These are phyloP conservation scores for Kodamaea hsintzibuensis DNA, from an alignment of 805 yeast species.

Conservation along the genomic window DNA sequence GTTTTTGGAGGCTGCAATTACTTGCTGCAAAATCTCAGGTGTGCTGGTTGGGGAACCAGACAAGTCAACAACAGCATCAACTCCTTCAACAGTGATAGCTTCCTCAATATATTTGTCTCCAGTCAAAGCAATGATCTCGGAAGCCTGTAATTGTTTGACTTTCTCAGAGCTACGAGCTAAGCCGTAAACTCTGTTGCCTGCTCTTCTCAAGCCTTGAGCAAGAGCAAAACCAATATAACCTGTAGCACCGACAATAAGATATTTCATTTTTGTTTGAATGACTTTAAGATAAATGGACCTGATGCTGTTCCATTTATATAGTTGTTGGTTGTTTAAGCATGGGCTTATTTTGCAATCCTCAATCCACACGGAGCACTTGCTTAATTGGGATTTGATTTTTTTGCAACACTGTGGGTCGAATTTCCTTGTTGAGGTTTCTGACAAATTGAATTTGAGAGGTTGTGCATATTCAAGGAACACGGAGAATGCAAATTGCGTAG, in stretches of 20 bases:
- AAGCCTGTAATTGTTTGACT: background rate
- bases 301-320: background rate
- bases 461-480: no score
- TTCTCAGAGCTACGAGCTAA: background rate
- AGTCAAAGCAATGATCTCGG: background rate
- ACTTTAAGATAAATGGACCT: background rate
- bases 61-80: conserved; percentile 1
- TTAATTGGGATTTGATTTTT: no score
- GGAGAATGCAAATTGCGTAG: no score
- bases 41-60: background rate
- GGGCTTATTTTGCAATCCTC: no score
- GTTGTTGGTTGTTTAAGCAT: background rate
- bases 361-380: no score
- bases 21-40: background rate
- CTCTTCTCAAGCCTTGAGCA: background rate
- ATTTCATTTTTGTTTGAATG: background rate
- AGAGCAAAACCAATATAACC: background rate
- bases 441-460: no score
- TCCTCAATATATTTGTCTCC: background rate
- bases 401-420: no score
- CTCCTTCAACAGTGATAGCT: background rate
- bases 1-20: background rate
- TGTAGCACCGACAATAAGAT: conserved; percentile 3
- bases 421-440: no score
- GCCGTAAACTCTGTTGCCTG: background rate